Evolutionary conservation across 768 basidiomycete species (phyloP).

Genomic region (Leccinellum rugosiceps): DNA sequence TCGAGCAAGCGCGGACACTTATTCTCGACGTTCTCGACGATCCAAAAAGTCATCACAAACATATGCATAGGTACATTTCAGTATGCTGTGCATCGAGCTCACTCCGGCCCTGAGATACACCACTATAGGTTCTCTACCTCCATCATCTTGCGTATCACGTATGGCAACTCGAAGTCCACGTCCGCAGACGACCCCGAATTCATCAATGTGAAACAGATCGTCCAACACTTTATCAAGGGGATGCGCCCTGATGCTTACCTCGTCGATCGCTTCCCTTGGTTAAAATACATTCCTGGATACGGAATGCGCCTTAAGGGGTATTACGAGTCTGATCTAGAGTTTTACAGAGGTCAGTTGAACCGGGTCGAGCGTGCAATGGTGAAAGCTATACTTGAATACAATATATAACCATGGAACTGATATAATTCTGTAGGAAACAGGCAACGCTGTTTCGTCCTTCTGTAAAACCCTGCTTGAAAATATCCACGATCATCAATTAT

Average conservation of each 20-base stretch:
- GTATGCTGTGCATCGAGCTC: conserved; percentile 13
- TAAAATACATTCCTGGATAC: conserved; percentile 55
- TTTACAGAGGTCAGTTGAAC: conserved; percentile 50
- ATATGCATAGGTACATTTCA: conserved; percentile 44
- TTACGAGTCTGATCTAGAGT: conserved; percentile 45
- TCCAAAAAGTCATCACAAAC: conserved; percentile 36
- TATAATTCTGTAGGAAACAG: conserved; percentile 6
- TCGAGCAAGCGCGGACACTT: conserved; percentile 27
- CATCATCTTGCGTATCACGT: conserved; percentile 24
- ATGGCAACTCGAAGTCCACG: conserved; percentile 20
- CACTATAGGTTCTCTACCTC: conserved; percentile 26
- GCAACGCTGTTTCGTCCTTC: conserved; percentile 35
- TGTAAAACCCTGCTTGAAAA: conserved; percentile 52
- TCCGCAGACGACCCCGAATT: conserved; percentile 25
- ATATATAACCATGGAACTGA: neutral
- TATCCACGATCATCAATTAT: conserved; percentile 40
- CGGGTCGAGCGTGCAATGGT: conserved; percentile 46
- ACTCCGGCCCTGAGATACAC: neutral
- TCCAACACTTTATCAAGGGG: conserved; percentile 26
- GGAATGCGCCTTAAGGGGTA: conserved; percentile 49
- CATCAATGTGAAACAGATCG: conserved; percentile 11
- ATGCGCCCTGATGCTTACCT: conserved; percentile 34
- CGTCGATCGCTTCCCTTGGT: conserved; percentile 35
- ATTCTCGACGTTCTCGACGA: conserved; percentile 32
- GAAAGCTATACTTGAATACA: neutral